Conservation (phyloP, 306 rosid genomes). For the Lathyrus tuberosus region DNA sequence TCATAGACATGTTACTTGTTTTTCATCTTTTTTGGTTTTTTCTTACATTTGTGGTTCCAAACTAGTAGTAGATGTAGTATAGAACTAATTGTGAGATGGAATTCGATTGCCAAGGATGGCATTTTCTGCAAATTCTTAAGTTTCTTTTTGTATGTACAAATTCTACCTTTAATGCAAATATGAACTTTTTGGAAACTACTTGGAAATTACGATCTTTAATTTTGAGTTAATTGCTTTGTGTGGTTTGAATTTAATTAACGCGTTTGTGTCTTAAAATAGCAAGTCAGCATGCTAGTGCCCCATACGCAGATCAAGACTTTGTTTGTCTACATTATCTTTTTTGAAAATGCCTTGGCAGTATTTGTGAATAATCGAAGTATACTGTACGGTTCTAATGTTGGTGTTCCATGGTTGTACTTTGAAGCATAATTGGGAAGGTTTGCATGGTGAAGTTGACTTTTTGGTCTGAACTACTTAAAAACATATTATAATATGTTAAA, state of each 20-base stretch:
- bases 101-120: neutral
- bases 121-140: neutral
- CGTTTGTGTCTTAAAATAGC: neutral
- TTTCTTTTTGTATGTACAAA: neutral
- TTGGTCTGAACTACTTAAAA: too few relatives aligned
- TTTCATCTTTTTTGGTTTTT: neutral
- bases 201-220: neutral
- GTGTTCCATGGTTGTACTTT: neutral
- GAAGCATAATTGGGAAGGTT: neutral
- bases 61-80: neutral
- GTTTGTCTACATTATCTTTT: neutral
- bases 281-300: neutral
- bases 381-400: neutral
- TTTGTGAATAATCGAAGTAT: neutral
- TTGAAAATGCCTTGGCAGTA: neutral
- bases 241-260: neutral
- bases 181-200: conserved; percentile 14
- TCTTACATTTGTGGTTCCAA: neutral
- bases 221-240: neutral
- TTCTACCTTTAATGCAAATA: neutral
- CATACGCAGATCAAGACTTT: neutral
- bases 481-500: too few relatives aligned
- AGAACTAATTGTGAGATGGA: conserved; percentile 1
- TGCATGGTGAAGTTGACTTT: too few relatives aligned
- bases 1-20: neutral